A percentile compares a stretch with the other conserved stretches of the same genome.
These are phyloP conservation scores for Dryadomyces quercus-mongolicae DNA, from an alignment of 2,329 filamentous ascomycete genomes.

Conservation along the genomic window DNA sequence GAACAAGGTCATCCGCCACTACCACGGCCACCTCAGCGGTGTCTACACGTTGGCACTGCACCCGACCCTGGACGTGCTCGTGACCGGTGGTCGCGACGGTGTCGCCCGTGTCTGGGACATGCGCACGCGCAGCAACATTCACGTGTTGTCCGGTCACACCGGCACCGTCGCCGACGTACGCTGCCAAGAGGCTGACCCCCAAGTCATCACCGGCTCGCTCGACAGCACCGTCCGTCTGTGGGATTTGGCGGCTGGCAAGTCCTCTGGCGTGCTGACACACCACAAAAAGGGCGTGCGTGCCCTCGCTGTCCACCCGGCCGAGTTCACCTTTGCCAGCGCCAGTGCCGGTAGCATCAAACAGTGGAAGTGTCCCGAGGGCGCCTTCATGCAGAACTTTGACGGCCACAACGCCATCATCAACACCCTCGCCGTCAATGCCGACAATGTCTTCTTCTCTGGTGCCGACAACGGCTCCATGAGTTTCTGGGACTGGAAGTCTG, in stretches of 20 bases:
- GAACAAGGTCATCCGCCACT: slow-evolving; percentile 98
- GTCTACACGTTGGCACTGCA: slow-evolving; percentile 92
- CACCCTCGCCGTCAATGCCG: slow-evolving; percentile 81
- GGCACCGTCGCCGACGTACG: slow-evolving; percentile 80
- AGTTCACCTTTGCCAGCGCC: slow-evolving; percentile 92
- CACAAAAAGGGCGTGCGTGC: slow-evolving; percentile 95
- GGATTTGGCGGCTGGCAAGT: slow-evolving; percentile 93
- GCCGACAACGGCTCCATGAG: slow-evolving; percentile 92
- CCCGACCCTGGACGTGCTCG: slow-evolving; percentile 85
- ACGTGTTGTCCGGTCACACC: slow-evolving; percentile 84
- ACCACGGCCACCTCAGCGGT: slow-evolving; percentile 91
- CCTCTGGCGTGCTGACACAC: slow-evolving; percentile 90
- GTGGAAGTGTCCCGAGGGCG: slow-evolving; percentile 96
- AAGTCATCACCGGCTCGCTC: slow-evolving; percentile 86
- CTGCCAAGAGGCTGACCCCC: slow-evolving; percentile 92
- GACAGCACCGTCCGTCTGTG: slow-evolving; percentile 86
- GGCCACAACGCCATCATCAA: slow-evolving; percentile 97
- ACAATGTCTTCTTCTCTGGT: slow-evolving; percentile 90
- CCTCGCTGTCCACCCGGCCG: slow-evolving; percentile 72
- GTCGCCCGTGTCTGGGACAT: slow-evolving; percentile 97
- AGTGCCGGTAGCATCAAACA: slow-evolving; percentile 95
- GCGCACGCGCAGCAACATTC: slow-evolving; percentile 89
- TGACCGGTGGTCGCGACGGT: slow-evolving; percentile 88
- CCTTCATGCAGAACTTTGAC: slow-evolving; percentile 98
- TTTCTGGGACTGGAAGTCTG: slow-evolving; percentile 99